These are phyloP conservation scores for Candida maltosa DNA, from an alignment of 805 yeast species.

Conservation along the genomic window DNA sequence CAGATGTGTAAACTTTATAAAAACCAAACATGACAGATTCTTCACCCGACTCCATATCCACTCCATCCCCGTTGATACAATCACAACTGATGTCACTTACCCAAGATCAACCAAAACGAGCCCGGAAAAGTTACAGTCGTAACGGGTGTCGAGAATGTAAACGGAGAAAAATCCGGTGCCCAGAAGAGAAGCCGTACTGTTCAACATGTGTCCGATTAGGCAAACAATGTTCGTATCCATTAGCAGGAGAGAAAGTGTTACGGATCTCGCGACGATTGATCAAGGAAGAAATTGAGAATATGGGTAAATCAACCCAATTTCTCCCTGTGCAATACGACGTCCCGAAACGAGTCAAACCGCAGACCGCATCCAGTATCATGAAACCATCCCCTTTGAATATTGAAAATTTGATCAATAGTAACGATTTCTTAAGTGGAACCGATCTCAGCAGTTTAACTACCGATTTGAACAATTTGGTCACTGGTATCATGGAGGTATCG, in stretches of 20 bases:
- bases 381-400: background rate
- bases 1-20: too few relatives aligned
- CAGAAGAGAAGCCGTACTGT: slow-evolving; percentile 32
- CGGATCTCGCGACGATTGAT: slow-evolving; percentile 6
- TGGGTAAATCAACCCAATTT: slow-evolving; percentile 4
- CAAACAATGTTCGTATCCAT: slow-evolving; percentile 14
- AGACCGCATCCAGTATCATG: background rate
- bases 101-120: background rate
- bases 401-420: slow-evolving; percentile 2
- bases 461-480: slow-evolving; percentile 28
- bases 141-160: slow-evolving; percentile 43
- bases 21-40: too few relatives aligned
- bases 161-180: slow-evolving; percentile 41
- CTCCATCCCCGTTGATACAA: too few relatives aligned
- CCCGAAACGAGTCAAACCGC: background rate
- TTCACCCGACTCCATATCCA: too few relatives aligned
- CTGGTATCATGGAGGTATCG: slow-evolving; percentile 21
- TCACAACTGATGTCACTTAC: too few relatives aligned
- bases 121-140: slow-evolving; percentile 19
- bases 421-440: slow-evolving; percentile 14
- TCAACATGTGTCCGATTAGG: slow-evolving; percentile 30
- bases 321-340: slow-evolving; percentile 5
- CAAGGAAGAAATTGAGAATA: slow-evolving; percentile 3
- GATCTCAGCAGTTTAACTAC: slow-evolving; percentile 25
- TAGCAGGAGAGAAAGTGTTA: slow-evolving; percentile 9